phyloP scores from a whole-genome alignment of 305 asterid genomes.

The Fraxinus floribunda region DNA sequence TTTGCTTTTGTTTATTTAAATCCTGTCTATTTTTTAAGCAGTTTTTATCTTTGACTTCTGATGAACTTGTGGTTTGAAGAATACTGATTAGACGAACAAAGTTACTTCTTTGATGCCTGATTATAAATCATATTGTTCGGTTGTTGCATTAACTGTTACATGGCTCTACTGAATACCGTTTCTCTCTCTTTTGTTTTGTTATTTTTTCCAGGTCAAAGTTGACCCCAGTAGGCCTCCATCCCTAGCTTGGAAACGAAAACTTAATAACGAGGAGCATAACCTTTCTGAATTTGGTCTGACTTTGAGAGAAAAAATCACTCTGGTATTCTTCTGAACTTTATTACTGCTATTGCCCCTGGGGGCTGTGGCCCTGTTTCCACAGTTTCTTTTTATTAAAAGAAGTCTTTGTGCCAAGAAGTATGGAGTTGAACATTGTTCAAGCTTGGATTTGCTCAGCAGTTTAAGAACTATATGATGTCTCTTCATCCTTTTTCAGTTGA shows the following conservation, averaged over 20 bases:
- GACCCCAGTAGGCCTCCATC: slow-evolving; percentile 71
- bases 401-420: not conserved
- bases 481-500: not conserved
- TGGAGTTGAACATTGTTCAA: slow-evolving; percentile 6
- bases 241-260: slow-evolving; percentile 77
- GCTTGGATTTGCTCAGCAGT: not conserved
- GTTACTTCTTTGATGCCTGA: not conserved
- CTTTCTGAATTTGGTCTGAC: slow-evolving; percentile 63
- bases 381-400: slow-evolving; percentile 9
- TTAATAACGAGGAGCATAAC: slow-evolving; percentile 46
- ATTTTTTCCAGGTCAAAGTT: slow-evolving; percentile 48
- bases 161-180: not conserved
- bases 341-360: slow-evolving; percentile 3
- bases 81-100: not conserved
- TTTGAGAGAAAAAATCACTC: slow-evolving; percentile 55
- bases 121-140: slow-evolving; percentile 6
- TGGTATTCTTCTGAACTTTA: slow-evolving; percentile 56
- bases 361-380: slow-evolving; percentile 8
- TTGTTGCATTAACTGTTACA: slow-evolving; percentile 9
- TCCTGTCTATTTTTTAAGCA: not conserved
- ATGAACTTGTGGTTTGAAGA: not conserved
- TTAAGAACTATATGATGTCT: not conserved
- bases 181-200: slow-evolving; percentile 13
- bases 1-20: not conserved
- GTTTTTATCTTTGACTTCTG: not conserved